Evolutionary conservation across 768 basidiomycete genomes (phyloP).

Genomic region (Chlorophyllum brunneum): DNA sequence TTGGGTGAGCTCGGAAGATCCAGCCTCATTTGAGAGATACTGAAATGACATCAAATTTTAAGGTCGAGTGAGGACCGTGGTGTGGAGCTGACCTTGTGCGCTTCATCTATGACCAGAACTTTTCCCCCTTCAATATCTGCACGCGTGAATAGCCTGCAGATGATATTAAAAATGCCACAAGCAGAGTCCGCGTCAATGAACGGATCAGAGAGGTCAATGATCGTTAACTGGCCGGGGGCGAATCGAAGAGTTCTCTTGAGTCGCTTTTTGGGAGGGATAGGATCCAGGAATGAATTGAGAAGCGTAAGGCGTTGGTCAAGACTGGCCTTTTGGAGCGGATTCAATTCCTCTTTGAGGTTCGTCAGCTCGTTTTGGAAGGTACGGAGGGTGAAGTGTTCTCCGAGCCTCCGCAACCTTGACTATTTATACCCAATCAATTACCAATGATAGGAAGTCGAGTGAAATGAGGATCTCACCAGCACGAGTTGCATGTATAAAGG

Average conservation of each 20-base stretch:
- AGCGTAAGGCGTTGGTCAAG: conserved; percentile 64
- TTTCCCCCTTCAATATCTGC: conserved; percentile 60
- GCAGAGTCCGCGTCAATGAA: conserved; percentile 67
- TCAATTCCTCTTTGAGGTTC: conserved; percentile 46
- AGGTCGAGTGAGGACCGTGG: neutral
- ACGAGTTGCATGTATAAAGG: conserved; percentile 71
- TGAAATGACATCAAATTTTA: conserved; percentile 22
- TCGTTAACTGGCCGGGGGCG: conserved; percentile 53
- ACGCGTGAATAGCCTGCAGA: conserved; percentile 61
- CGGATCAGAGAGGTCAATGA: conserved; percentile 69
- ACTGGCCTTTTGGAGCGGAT: conserved; percentile 48
- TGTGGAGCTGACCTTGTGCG: conserved; percentile 53
- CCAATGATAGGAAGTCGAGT: no score
- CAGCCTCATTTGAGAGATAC: conserved; percentile 49
- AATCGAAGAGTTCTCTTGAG: conserved; percentile 35
- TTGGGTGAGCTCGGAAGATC: conserved; percentile 51
- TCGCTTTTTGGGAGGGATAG: conserved; percentile 1
- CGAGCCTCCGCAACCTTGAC: conserved; percentile 60
- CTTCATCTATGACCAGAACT: conserved; percentile 70
- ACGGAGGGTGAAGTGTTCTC: conserved; percentile 51
- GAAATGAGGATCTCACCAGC: conserved; percentile 38
- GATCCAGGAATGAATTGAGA: conserved; percentile 53
- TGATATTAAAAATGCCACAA: conserved; percentile 67
- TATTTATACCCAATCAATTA: conserved; percentile 23
- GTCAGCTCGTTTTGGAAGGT: conserved; percentile 47